Percentiles rank a stretch among this genome's conserved stretches.
Evolutionary conservation across 108 stramenopile species (phyloP).

Genomic region (Nannochloropsis gaditana): DNA sequence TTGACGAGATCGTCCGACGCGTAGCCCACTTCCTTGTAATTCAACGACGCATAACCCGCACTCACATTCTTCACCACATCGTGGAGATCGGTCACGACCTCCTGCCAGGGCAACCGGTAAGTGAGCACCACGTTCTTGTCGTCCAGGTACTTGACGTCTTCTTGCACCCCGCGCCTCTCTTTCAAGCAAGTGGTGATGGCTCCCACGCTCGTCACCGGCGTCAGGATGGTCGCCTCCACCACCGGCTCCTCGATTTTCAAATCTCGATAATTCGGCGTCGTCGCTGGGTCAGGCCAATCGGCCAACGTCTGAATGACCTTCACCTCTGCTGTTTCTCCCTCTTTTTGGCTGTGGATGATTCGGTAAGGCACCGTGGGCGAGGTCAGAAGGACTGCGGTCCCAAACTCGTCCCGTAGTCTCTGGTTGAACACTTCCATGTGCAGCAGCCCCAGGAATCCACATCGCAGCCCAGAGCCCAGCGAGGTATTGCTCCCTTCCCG

Average conservation of each 20-base stretch:
- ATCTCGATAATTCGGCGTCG: background rate
- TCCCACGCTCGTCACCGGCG: conserved; percentile 49
- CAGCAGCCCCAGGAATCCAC: conserved; percentile 93
- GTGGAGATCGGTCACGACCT: conserved; percentile 94
- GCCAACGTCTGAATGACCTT: conserved; percentile 25
- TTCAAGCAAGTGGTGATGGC: conserved; percentile 43
- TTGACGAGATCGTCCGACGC: conserved; percentile 71
- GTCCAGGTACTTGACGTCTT: conserved; percentile 42
- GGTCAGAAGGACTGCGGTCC: conserved; percentile 82
- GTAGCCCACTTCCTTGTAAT: conserved; percentile 80
- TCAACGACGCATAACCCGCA: conserved; percentile 93
- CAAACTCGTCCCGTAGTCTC: conserved; percentile 80
- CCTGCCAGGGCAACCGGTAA: conserved; percentile 57
- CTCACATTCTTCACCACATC: conserved; percentile 89
- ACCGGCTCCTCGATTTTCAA: conserved; percentile 72
- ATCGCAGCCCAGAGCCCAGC: conserved; percentile 81
- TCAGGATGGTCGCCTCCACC: conserved; percentile 65
- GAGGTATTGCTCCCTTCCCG: conserved; percentile 37
- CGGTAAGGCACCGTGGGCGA: conserved; percentile 92
- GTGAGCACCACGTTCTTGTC: conserved; percentile 57
- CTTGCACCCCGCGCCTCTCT: conserved; percentile 42
- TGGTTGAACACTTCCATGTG: conserved; percentile 94
- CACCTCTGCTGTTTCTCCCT: conserved; percentile 10
- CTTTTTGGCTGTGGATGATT: background rate
- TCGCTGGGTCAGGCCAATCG: conserved; percentile 34